Evolutionary conservation across 2,329 filamentous ascomycete species (phyloP), one percentile per base, ranked within the genome.

Genomic region (Aspergillus quadrilineatus): DNA sequence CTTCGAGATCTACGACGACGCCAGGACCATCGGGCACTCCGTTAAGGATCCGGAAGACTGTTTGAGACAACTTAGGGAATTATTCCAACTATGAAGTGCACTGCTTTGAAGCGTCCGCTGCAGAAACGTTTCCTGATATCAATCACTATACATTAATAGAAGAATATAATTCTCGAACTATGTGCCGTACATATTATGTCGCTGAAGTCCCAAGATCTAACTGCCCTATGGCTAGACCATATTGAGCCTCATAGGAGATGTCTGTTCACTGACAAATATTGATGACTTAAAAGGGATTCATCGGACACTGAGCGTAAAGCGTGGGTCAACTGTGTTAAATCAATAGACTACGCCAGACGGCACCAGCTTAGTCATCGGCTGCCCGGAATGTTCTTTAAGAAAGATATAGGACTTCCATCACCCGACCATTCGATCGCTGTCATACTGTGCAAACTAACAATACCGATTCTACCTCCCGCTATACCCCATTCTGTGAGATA

Each of bases 1-100:
- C 77, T 93, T 87, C 73, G 93, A 97, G 80, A 97, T 99, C 72
- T 97, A 88, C 76, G 81, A 78, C 63, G 93, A 97, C 73, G 70
- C 82, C 53, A 83, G 93, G 69, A 95, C 90, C 36, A 86, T 89
- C 58, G 94, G 94, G 1, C 94, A 99, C 77, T 81, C 87, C 28
- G 94, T 97, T 63, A 85, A 81, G 64, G 84, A 82, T 42, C 93
- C 93, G 6, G 87, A 92, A 56, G 91, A 97, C 69, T 97, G 92
- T 45, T 85, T 89, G 68, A 83, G 78, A 65, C 81, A 90, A 74
- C 70, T 99, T 67, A 93, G 88, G 81, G 86, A 94, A 80, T 66
- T 94, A 50, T 96, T 97, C 70, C 79, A 83, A 60, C 74, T 92
- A 58, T 89, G 67, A 50, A 50, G n/a, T 36, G 4, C 30, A 29